A percentile compares a stretch with the other conserved stretches of the same genome.
These are phyloP conservation scores for Neurospora pannonica DNA, from an alignment of 495 filamentous ascomycete species.

Conservation along the genomic window DNA sequence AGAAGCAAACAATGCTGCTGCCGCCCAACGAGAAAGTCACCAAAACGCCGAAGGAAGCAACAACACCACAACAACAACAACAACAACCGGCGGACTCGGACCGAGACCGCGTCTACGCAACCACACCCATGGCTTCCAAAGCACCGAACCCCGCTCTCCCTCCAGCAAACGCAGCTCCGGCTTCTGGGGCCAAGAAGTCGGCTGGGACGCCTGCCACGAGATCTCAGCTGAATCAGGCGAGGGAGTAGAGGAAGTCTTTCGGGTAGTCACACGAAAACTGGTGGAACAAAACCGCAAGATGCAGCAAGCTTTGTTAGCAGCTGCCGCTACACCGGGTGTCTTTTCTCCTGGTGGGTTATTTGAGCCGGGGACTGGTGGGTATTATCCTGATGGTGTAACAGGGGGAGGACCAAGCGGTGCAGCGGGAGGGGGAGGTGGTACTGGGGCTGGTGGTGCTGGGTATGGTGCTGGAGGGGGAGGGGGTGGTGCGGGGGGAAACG, in stretches of 20 bases:
- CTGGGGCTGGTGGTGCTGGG: background rate
- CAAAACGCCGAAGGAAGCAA: background rate
- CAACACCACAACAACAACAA: background rate
- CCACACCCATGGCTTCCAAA: background rate
- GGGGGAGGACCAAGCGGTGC: background rate
- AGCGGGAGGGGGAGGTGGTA: background rate
- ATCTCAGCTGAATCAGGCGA: constrained; percentile 91
- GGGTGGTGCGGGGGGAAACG: constrained; percentile 9
- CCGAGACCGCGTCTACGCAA: background rate
- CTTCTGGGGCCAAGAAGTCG: constrained; percentile 86
- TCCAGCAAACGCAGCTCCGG: constrained; percentile 71
- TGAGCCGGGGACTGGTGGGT: background rate
- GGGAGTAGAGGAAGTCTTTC: constrained; percentile 94
- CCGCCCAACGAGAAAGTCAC: background rate
- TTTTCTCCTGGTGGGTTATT: background rate
- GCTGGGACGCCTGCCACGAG: constrained; percentile 96
- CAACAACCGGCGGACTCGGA: background rate
- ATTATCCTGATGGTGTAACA: background rate
- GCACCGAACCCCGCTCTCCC: constrained; percentile 48
- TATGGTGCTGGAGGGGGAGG: background rate
- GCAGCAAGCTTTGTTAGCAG: constrained; percentile 38
- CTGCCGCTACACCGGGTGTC: constrained; percentile 26
- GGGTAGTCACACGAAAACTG: constrained; percentile 86
- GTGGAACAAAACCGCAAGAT: constrained; percentile 81
- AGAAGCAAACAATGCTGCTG: no score